Base-by-base conservation (phyloP, 495 filamentous ascomycete genomes). In the Penicillium manginii region DNA sequence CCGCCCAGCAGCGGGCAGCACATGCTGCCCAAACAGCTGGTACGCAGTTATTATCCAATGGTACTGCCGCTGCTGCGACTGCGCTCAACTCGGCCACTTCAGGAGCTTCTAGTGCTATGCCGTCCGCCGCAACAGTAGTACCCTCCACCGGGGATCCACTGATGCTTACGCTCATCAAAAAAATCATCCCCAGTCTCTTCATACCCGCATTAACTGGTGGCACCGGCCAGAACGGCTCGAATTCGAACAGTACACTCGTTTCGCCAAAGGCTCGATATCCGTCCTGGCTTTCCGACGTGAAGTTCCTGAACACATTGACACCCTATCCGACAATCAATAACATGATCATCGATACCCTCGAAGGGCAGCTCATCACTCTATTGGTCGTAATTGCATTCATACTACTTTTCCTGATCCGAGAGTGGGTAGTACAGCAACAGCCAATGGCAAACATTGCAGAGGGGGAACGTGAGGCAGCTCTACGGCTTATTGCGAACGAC, bases 351-450 rank as follows among this genome's bases (percentile, higher is more conserved):
- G 86, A 93, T 57, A 86, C 90, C 1, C 72, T 97, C 6, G 94
- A 99, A 77, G 94, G 94, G 35, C 92, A 94, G 64, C 81, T 98
- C 39, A 96, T 99, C 58, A 97, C 93, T 8, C 72, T 96, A 1
- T 77, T 93, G 14, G 90, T 98, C 32, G 93, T 99, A 7, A 80
- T 93, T 51, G 89, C 87, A 47, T 98, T 98, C 70, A 96, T 99
- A 51, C 75, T 99, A 32, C 86, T 99, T 40, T 97, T 99, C 62
- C 75, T 99, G 17, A 97, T 99, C 50, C 81, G 94, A 17, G 94
- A 99, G 74, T 99, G 96, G 85, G 94, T 99, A 39, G 92, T 98
- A 6, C 93, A 98, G 66, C 94, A 98, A 68, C 96, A 97, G 67
- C 93, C 92, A 10, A 89, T 89, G 58, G 79, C 82, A 33, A 83